These are phyloP conservation scores for Piper betle DNA, from an alignment of 164 flowering plant genomes.

Conservation along the genomic window DNA sequence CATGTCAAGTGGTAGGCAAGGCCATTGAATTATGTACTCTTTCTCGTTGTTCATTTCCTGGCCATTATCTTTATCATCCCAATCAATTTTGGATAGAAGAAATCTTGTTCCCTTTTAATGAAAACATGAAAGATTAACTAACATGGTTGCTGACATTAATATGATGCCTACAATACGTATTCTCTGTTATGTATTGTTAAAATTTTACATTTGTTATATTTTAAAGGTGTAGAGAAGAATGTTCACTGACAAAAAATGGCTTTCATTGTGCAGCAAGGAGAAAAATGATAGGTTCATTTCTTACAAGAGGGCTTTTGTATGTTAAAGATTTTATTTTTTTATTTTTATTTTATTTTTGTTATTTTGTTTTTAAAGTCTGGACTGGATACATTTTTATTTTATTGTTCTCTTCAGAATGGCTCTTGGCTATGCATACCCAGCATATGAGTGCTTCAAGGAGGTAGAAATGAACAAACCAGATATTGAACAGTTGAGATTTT, in stretches of 20 bases:
- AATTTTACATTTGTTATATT: not conserved
- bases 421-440: slow-evolving; percentile 96
- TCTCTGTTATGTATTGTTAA: too few species aligned
- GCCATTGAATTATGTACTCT: too few species aligned
- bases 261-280: not conserved
- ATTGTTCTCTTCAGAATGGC: slow-evolving; percentile 47
- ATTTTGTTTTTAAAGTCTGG: not conserved
- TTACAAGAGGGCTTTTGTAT: slow-evolving; percentile 85
- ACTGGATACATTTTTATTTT: not conserved
- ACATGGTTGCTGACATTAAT: too few species aligned
- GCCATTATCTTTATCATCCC: too few species aligned
- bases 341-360: not conserved
- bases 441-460: slow-evolving; percentile 84
- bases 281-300: slow-evolving; percentile 81
- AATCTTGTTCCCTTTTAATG: too few species aligned
- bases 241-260: not conserved
- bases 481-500: slow-evolving; percentile 84
- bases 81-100: too few species aligned
- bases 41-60: too few species aligned
- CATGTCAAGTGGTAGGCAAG: too few species aligned
- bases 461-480: slow-evolving; percentile 90
- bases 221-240: not conserved
- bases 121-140: too few species aligned
- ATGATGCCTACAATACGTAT: too few species aligned
- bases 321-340: slow-evolving; percentile 10